phyloP scores from a whole-genome alignment of 768 basidiomycete species.

The Leucogyrophana mollusca region DNA sequence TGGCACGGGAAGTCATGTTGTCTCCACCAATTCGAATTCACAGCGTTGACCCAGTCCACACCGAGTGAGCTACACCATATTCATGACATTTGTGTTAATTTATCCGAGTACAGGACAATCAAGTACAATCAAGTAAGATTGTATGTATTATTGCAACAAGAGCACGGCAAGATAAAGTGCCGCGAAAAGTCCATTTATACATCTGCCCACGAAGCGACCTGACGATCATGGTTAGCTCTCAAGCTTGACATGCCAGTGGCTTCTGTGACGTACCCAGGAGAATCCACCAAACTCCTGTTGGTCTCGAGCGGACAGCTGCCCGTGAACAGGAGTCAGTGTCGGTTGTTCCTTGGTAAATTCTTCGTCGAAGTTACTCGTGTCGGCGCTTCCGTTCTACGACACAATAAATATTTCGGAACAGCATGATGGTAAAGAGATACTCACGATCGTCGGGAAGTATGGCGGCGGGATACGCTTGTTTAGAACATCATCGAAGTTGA shows the following conservation, averaged over 20 bases:
- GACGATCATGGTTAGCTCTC: not conserved
- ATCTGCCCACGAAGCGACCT: conserved; percentile 59
- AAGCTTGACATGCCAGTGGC: not conserved
- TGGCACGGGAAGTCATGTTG: conserved; percentile 71
- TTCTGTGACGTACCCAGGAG: conserved; percentile 73
- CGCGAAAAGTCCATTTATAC: conserved; percentile 34
- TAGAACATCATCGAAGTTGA: conserved; percentile 95
- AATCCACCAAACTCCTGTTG: conserved; percentile 97
- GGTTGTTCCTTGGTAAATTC: conserved; percentile 98
- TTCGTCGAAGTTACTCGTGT: conserved; percentile 93
- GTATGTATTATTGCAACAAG: conserved; percentile 32
- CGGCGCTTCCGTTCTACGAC: conserved; percentile 73
- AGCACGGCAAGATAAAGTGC: conserved; percentile 28
- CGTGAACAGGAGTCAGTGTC: conserved; percentile 95
- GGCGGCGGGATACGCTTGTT: conserved; percentile 96
- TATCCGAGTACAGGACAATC: conserved; percentile 39
- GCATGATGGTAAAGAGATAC: conserved; percentile 25
- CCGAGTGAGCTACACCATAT: conserved; percentile 18
- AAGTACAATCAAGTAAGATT: conserved; percentile 22
- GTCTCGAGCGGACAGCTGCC: conserved; percentile 84
- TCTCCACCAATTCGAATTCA: conserved; percentile 31
- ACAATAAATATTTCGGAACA: conserved; percentile 4
- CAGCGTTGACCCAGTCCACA: conserved; percentile 18
- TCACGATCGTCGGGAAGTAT: conserved; percentile 94
- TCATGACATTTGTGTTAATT: conserved; percentile 22